Evolutionary conservation across 2,329 filamentous ascomycete species (phyloP).

Genomic region (Hypoxylon sp.): DNA sequence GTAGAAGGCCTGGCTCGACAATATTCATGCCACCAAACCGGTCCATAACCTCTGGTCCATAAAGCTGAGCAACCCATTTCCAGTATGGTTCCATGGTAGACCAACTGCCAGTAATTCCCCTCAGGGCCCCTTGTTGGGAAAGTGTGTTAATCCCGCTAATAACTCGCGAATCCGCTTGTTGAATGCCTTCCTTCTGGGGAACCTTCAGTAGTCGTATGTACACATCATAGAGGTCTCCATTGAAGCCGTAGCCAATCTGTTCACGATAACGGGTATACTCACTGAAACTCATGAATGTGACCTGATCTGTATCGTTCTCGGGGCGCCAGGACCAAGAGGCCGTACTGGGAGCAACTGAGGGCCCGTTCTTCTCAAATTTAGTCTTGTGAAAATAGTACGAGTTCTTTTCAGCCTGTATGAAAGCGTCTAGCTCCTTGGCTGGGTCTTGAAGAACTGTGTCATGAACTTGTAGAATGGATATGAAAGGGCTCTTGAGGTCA

Average conservation of each 20-base stretch:
- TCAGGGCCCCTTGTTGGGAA: constrained; percentile 33
- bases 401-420: constrained; percentile 56
- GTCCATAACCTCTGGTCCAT: constrained; percentile 61
- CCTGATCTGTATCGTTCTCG: constrained; percentile 50
- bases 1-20: constrained; percentile 62
- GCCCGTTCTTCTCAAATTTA: constrained; percentile 54
- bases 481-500: constrained; percentile 63
- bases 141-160: constrained; percentile 47
- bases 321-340: constrained; percentile 1
- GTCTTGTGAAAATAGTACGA: constrained; percentile 56
- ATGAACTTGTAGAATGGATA: constrained; percentile 60
- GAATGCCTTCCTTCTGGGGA: constrained; percentile 51
- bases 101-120: constrained; percentile 52
- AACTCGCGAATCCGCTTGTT: constrained; percentile 49
- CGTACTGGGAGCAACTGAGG: not conserved
- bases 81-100: constrained; percentile 60
- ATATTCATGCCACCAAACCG: constrained; percentile 63
- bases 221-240: constrained; percentile 51
- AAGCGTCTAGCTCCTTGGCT: constrained; percentile 48
- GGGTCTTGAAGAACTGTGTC: constrained; percentile 52
- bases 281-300: constrained; percentile 62
- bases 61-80: constrained; percentile 64
- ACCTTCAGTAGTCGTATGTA: constrained; percentile 58
- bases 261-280: constrained; percentile 61
- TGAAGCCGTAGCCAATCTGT: constrained; percentile 41